phyloP scores from a whole-genome alignment of 176 grass and related monocot species.

The Luzula sylvatica region DNA sequence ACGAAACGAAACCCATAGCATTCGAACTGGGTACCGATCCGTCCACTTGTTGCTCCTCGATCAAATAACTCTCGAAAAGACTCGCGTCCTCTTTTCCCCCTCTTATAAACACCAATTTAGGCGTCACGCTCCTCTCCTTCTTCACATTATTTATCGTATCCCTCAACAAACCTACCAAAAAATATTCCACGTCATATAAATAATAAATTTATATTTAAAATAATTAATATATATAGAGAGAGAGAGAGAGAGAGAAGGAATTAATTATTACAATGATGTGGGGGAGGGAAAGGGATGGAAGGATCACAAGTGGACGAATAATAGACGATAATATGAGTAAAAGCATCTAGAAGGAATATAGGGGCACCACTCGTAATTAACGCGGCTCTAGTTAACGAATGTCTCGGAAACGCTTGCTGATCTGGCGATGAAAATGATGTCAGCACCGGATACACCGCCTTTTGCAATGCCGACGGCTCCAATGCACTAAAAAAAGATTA shows the following conservation, averaged over 20 bases:
- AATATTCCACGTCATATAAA: not conserved
- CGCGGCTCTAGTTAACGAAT: constrained; percentile 75
- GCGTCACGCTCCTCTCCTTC: constrained; percentile 71
- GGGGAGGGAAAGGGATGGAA: constrained; percentile 78
- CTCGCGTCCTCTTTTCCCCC: constrained; percentile 63
- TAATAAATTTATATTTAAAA: too few species aligned
- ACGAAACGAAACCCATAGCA: constrained; percentile 65
- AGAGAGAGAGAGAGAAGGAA: not conserved
- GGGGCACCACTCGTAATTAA: constrained; percentile 77
- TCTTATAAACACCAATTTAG: constrained; percentile 60
- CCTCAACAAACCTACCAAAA: constrained; percentile 60
- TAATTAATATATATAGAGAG: not conserved
- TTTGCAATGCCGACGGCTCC: constrained; percentile 59
- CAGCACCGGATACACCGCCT: constrained; percentile 76
- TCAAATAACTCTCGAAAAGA: constrained; percentile 73
- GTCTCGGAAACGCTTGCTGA: constrained; percentile 83
- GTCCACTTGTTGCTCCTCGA: constrained; percentile 86
- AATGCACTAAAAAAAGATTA: constrained; percentile 56
- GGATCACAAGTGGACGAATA: constrained; percentile 62
- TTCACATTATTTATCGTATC: constrained; percentile 53
- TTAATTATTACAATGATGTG: constrained; percentile 73
- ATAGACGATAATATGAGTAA: constrained; percentile 79
- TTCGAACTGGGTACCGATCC: constrained; percentile 31
- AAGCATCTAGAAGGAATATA: constrained; percentile 92
- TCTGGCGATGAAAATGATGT: constrained; percentile 74